These are phyloP conservation scores for Pharnaceum exiguum DNA, from an alignment of 148 eudicot genomes.

Conservation along the genomic window DNA sequence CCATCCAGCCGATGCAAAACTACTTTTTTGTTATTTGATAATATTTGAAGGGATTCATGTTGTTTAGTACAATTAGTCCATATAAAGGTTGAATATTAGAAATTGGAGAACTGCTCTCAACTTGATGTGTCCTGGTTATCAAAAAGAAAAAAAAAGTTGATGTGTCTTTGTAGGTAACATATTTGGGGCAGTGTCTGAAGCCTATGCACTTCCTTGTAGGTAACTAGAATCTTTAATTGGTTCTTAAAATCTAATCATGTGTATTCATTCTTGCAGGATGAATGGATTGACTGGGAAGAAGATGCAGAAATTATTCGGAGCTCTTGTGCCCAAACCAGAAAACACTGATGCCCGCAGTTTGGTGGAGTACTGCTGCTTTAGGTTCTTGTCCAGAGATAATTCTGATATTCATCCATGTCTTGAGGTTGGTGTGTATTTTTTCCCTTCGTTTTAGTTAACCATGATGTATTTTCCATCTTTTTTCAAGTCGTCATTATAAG, in stretches of 20 bases:
- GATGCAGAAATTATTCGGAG: conserved; percentile 76
- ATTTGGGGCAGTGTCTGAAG: too few relatives aligned
- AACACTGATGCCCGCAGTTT: conserved; percentile 67
- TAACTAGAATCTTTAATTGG: too few relatives aligned
- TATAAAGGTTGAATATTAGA: too few relatives aligned
- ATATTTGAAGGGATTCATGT: too few relatives aligned
- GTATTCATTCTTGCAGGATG: conserved; percentile 60
- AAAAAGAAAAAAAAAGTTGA: too few relatives aligned
- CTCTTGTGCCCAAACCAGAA: conserved; percentile 64
- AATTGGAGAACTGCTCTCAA: too few relatives aligned
- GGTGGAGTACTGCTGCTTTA: conserved; percentile 90
- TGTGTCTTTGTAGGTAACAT: too few relatives aligned
- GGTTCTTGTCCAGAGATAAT: conserved; percentile 79
- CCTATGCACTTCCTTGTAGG: too few relatives aligned
- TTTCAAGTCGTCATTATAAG: neutral
- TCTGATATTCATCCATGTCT: conserved; percentile 78
- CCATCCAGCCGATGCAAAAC: too few relatives aligned
- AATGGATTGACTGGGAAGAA: conserved; percentile 81
- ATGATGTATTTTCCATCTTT: neutral
- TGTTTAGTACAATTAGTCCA: too few relatives aligned
- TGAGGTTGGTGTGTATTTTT: conserved; percentile 42
- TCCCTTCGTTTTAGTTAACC: neutral
- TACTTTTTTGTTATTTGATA: too few relatives aligned
- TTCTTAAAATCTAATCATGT: conserved; percentile 13
- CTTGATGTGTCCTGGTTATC: too few relatives aligned